Base-by-base conservation (phyloP, 345 rosid genomes). In the Brassica carinata region DNA sequence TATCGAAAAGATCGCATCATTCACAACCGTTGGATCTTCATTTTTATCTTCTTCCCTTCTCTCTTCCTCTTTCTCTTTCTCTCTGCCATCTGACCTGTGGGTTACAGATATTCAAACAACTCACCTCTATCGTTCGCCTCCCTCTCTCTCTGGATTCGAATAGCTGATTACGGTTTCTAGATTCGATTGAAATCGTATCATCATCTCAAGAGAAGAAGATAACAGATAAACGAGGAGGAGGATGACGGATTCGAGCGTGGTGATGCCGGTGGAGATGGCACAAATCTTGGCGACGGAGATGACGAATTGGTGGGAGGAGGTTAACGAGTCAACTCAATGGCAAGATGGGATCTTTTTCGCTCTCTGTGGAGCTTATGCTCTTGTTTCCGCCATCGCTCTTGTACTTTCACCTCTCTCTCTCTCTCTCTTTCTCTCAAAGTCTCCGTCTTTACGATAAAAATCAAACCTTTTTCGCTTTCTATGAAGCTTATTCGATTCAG, bases 311-410 rank as follows among this genome's bases (percentile, higher is more conserved):
- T 94, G 98, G 98, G 89, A 88, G 1, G 92, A 90, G 81, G 87
- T 94, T 85, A 90, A 94, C 78, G 96, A 91, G 66, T 90, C 97
- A n/a, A 64, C 85, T 77, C 85, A 75, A 43, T 96, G 98, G 98
- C 99, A 96, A 76, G 95, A 96, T 76, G 97, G 97, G 84, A 87
- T 96, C 81, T 96, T 89, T 73, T 96, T 86, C 82, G 64, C 95
- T 76, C 98, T 96, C 19, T 94, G 94, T 66, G 99, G 89, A 33
- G 89, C 96, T 84, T 96, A 93, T 81, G 94, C 97, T 36, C 91
- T 96, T 45, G 99, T 96, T 48, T 96, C 99, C 55, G 55, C 85
- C 55, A 84, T 94, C 43, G 97, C 98, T 87, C 85, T 94, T 83
- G 98, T 93, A 43, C 40, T 40, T 31, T 3, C 55, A 69, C 76